These are phyloP conservation scores for Coelastrella sp. DNA, from an alignment of 139 green algal species.

Conservation along the genomic window DNA sequence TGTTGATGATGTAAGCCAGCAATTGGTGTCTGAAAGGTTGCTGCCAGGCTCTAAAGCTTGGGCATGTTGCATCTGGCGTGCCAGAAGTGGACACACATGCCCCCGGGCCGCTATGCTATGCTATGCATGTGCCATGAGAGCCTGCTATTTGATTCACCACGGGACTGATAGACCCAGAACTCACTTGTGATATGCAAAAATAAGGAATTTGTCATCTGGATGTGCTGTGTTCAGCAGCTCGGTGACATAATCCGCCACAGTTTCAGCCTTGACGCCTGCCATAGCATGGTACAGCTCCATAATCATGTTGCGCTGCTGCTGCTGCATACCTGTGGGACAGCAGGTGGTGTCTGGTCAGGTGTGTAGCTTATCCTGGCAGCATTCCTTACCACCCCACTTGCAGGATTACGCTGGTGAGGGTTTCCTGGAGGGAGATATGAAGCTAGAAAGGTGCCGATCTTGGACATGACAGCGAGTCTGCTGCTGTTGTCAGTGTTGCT, in stretches of 20 bases:
- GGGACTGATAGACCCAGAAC: not conserved
- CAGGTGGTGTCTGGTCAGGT: not conserved
- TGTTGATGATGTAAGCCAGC: not conserved
- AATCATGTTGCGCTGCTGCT: conserved; percentile 55
- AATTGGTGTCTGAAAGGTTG: not conserved
- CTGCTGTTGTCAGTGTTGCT: not conserved
- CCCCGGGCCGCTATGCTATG: too few species aligned
- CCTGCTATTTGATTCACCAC: too few species aligned
- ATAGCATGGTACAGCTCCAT: conserved; percentile 77
- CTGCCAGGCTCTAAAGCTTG: too few species aligned
- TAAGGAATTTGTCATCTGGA: conserved; percentile 87
- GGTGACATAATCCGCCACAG: conserved; percentile 72
- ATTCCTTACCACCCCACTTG: too few species aligned
- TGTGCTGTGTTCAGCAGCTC: conserved; percentile 66
- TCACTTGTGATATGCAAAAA: conserved; percentile 94
- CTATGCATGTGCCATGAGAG: too few species aligned
- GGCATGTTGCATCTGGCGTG: too few species aligned
- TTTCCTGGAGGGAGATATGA: not conserved
- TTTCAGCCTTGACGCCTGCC: conserved; percentile 74
- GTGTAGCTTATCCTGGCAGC: too few species aligned
- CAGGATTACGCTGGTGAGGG: not conserved
- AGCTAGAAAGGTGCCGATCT: not conserved
- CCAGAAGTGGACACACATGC: too few species aligned
- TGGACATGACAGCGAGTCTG: not conserved
- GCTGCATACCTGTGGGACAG: conserved; percentile 18